These are phyloP conservation scores for Obelidium mucronatum DNA, from an alignment of 192 early-diverging fungal species.

Conservation along the genomic window DNA sequence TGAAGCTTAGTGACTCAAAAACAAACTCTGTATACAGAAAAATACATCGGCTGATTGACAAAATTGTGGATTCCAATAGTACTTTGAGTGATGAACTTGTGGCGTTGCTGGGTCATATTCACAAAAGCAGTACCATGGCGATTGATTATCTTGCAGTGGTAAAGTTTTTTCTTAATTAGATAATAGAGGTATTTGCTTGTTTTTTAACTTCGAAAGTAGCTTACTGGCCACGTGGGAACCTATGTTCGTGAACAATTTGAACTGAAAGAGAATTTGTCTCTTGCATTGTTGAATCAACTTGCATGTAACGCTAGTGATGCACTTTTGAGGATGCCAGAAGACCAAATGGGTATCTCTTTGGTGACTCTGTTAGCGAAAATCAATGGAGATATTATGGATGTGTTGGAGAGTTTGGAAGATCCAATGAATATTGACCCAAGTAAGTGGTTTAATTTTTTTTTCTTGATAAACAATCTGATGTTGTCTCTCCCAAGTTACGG, in stretches of 20 bases:
- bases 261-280: constrained; percentile 47
- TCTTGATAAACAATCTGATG: not conserved
- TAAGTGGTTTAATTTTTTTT: constrained; percentile 27
- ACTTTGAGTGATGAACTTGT: constrained; percentile 32
- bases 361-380: constrained; percentile 57
- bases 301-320: constrained; percentile 66
- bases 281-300: constrained; percentile 59
- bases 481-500: not conserved
- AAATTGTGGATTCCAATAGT: constrained; percentile 12
- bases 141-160: constrained; percentile 42
- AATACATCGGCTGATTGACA: constrained; percentile 28
- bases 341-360: constrained; percentile 66
- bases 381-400: constrained; percentile 52
- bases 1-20: not conserved
- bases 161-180: not conserved
- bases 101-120: constrained; percentile 10
- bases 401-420: constrained; percentile 60
- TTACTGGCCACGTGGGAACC: constrained; percentile 37
- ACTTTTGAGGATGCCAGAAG: constrained; percentile 63
- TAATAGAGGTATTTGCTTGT: not conserved
- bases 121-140: not conserved
- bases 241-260: constrained; percentile 58
- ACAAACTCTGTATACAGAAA: constrained; percentile 32
- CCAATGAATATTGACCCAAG: constrained; percentile 60
- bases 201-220: constrained; percentile 1